Percentiles rank a stretch among this genome's conserved stretches.
Evolutionary conservation across 2,329 filamentous ascomycete genomes (phyloP).

Genomic region (Septoria linicola): DNA sequence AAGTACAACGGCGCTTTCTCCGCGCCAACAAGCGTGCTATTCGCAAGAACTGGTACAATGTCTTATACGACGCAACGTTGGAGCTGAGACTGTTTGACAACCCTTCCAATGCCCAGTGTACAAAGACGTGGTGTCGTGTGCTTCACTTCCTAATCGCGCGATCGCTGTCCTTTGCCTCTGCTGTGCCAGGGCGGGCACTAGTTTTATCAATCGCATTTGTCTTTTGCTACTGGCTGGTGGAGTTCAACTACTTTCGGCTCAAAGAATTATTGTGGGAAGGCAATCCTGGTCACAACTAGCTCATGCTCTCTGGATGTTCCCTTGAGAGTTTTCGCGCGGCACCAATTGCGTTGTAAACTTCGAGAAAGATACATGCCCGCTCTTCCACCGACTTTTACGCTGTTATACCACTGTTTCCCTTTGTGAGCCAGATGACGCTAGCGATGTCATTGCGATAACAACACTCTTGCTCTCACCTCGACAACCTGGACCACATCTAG

Average conservation of each 20-base stretch:
- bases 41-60: no score
- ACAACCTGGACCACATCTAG: neutral
- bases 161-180: neutral
- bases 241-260: no score
- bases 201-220: neutral
- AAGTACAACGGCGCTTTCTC: no score
- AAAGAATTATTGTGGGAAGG: no score
- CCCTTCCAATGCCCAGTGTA: no score
- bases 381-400: neutral
- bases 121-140: no score
- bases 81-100: no score
- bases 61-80: no score
- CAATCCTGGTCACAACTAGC: slow-evolving; percentile 1
- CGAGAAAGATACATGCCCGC: neutral
- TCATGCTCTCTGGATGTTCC: slow-evolving; percentile 3
- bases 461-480: neutral
- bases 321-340: neutral
- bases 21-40: no score
- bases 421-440: no score
- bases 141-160: neutral
- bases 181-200: slow-evolving; percentile 1
- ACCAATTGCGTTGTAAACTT: slow-evolving; percentile 11
- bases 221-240: neutral
- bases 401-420: no score
- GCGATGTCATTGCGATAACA: slow-evolving; percentile 15